Evolutionary conservation across 345 rosid species (phyloP), one percentile per base, ranked within the genome.

Genomic region (Mangifera indica): DNA sequence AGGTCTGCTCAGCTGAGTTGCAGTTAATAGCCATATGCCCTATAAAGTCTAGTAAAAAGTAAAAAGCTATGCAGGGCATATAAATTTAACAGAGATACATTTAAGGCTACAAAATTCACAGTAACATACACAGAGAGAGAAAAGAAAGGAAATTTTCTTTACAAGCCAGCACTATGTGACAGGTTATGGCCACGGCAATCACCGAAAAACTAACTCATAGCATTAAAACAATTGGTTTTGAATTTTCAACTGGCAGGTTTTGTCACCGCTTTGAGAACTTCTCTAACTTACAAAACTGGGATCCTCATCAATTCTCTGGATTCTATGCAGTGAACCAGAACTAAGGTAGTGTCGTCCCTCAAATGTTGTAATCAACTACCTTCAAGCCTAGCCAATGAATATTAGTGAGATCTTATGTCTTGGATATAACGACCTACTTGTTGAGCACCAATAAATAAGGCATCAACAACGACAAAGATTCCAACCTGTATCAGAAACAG

Each of bases 391-490:
- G 40, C 49, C 55, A 69, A 56, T 72, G 67, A 65, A 73, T 34
- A 52, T 83, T 76, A 93, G 72, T 86, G 97, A 60, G 91, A 76
- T 74, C 91, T 81, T 70, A 91, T 81, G 54, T 86, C 91, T 70
- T 90, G 94, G 78, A 93, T 75, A 73, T 86, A 88, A 48, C 56
- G 88, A 68, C 88, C 86, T 0, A 87, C 71, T 84, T 88, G 97
- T 83, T 93, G 93, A 3, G 86, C 91, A 44, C 89, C 92, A 62
- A 93, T 70, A 78, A 81, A 84, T 78, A 91, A 84, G 74, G 94
- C 97, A 85, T 93, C 96, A 0, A 85, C 94, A 79, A 76, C 84
- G 15, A 90, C 66, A 78, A 94, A 49, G 73, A 94, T 78, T 57
- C 95, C 97, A 80, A 90, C 53, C 98, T 93, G 80, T 53, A 12